Base-by-base conservation (phyloP, 2,329 filamentous ascomycete species). In the Xylariales sp. region DNA sequence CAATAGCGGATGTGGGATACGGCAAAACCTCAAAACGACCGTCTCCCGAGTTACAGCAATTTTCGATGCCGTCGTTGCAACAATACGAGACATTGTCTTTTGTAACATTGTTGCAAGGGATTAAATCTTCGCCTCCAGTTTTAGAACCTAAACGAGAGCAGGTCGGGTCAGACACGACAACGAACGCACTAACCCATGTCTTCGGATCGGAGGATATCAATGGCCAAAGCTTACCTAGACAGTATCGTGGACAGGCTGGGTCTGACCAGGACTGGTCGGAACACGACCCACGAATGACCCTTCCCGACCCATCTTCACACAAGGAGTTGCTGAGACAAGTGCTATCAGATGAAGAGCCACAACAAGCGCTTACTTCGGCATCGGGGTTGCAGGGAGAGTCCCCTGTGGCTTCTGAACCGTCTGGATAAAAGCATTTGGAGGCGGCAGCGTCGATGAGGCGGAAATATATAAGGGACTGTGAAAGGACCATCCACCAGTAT, bases 81-180 rank as follows among this genome's bases (percentile, higher is more conserved):
- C 59, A 62, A 53, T 53, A 62, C 1, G 59, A 53, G 5, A 54
- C 9, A 62, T 62, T 8, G 16, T 54, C 49, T 28, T 36, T 41
- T 8, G 59, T 62, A 14, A 62, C 59, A 23, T 62, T 62, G 46
- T 50, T 43, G 36, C 59, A 62, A 36, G 59, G 41, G n/a, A 62
- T 46, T 34, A 62, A 41, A 54, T 62, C 59, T 34, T 53, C 48
- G 5, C 59, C 59, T 30, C 59, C 59, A 9, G 8, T 5, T 3
- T 54, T 28, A 46, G 23, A 41, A 18, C 32, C 59, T 62, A 62
- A 10, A 3, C 2, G 28, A 50, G 4, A 32, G 18, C 1, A 30
- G 9, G 32, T 32, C 23, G 14, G 48, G 23, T 50, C 16, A 50
- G 18, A 3, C 30, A 50, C 48, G 23, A 50, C 28, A 14, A 50